Evolutionary conservation across 1,284 basidiomycete species (phyloP).

Genomic region (Butyriboletus regius): DNA sequence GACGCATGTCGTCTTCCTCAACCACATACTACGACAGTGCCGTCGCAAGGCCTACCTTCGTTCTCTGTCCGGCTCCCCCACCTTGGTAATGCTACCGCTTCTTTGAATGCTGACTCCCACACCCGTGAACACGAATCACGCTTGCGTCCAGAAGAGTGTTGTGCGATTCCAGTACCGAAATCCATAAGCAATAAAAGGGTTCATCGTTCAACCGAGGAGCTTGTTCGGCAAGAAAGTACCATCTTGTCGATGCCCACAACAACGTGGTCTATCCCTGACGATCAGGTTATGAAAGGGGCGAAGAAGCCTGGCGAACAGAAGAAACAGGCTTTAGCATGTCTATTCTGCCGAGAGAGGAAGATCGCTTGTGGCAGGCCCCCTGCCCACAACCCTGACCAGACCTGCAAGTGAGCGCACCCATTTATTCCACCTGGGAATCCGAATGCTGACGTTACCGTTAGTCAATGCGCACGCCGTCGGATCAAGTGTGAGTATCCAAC

Average conservation of each 20-base stretch:
- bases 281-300: conserved; percentile 29
- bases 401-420: conserved; percentile 33
- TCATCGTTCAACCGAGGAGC: conserved; percentile 29
- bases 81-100: conserved; percentile 6
- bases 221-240: conserved; percentile 28
- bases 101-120: conserved; percentile 15
- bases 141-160: conserved; percentile 24
- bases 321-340: conserved; percentile 37
- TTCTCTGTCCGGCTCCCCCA: conserved; percentile 17
- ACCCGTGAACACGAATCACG: conserved; percentile 16
- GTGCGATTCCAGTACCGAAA: conserved; percentile 19
- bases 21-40: conserved; percentile 20
- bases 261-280: conserved; percentile 35
- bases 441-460: conserved; percentile 28
- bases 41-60: conserved; percentile 20
- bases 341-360: conserved; percentile 37
- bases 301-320: conserved; percentile 36
- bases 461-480: conserved; percentile 44
- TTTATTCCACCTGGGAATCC: conserved; percentile 6
- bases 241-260: conserved; percentile 24
- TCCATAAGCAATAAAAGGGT: conserved; percentile 26
- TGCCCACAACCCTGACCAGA: conserved; percentile 30
- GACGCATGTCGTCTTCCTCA: conserved; percentile 24
- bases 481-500: conserved; percentile 47
- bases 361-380: conserved; percentile 36